Percentiles rank a stretch among this genome's conserved stretches.
Conservation (phyloP, 306 rosid species). For the Begonia fuchsioides region DNA sequence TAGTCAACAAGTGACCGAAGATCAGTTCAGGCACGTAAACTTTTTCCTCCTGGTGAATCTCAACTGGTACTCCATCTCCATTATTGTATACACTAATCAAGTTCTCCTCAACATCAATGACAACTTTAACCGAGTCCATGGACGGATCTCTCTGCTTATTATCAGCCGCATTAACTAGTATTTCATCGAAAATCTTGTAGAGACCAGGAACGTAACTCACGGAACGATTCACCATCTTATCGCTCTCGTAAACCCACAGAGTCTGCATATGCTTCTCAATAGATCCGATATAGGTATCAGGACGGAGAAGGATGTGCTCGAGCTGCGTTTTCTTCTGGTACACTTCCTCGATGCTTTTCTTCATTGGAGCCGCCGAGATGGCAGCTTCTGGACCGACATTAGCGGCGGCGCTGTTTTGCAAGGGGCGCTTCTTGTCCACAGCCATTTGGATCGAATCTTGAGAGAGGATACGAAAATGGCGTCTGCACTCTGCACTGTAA, state of each 20-base stretch:
- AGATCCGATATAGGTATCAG: conserved; percentile 89
- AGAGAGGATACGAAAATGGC: conserved; percentile 18
- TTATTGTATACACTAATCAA: conserved; percentile 45
- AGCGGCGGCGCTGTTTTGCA: conserved; percentile 45
- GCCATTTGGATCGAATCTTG: conserved; percentile 26
- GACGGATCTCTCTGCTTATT: conserved; percentile 82
- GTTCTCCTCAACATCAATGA: conserved; percentile 43
- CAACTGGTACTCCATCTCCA: conserved; percentile 87
- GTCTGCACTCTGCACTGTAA: too few relatives aligned
- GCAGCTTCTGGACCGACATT: conserved; percentile 26
- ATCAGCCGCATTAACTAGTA: conserved; percentile 86
- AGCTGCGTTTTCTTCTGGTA: conserved; percentile 91
- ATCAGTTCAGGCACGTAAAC: conserved; percentile 90
- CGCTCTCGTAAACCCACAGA: conserved; percentile 68
- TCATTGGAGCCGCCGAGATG: background rate
- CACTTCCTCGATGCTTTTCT: conserved; percentile 68
- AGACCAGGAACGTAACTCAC: conserved; percentile 77
- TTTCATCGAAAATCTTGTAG: conserved; percentile 92
- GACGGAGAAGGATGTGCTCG: conserved; percentile 88
- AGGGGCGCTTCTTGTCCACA: conserved; percentile 38
- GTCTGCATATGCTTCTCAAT: conserved; percentile 73
- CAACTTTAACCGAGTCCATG: conserved; percentile 58
- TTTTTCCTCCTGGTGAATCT: conserved; percentile 87
- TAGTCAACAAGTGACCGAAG: conserved; percentile 74
- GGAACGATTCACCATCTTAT: conserved; percentile 53